These are phyloP conservation scores for Didymella keratinophila DNA, from an alignment of 2,329 filamentous ascomycete species.

Conservation along the genomic window DNA sequence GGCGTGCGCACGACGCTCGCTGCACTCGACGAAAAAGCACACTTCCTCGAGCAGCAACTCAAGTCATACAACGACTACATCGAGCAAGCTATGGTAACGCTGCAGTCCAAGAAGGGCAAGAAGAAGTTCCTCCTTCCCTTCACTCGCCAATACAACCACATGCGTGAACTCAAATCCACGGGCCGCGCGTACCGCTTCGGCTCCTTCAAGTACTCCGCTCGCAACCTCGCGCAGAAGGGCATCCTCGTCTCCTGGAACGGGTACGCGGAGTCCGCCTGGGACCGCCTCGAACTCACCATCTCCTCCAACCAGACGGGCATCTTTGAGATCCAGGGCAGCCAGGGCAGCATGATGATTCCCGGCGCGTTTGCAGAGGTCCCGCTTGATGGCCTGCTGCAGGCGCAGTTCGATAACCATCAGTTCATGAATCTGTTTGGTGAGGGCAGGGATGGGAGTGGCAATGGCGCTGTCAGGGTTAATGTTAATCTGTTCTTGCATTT, in stretches of 20 bases:
- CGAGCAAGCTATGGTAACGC: slow-evolving; percentile 95
- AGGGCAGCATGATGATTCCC: slow-evolving; percentile 93
- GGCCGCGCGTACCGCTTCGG: slow-evolving; percentile 97
- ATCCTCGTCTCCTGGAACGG: slow-evolving; percentile 92
- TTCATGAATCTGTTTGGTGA: slow-evolving; percentile 86
- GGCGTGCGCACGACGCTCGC: slow-evolving; percentile 77
- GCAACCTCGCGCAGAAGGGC: slow-evolving; percentile 88
- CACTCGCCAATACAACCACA: slow-evolving; percentile 98
- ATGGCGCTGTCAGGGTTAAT: slow-evolving; percentile 75
- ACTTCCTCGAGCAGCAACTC: slow-evolving; percentile 91
- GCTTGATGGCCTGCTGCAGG: slow-evolving; percentile 92
- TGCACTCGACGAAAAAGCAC: slow-evolving; percentile 84
- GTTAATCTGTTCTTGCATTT: slow-evolving; percentile 96
- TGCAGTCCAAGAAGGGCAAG: slow-evolving; percentile 96
- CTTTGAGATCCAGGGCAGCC: slow-evolving; percentile 89
- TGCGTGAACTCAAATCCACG: slow-evolving; percentile 89
- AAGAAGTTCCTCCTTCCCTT: slow-evolving; percentile 95
- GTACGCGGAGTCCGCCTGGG: slow-evolving; percentile 82
- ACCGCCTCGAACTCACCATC: slow-evolving; percentile 92
- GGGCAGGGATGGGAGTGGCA: slow-evolving; percentile 29
- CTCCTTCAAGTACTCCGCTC: slow-evolving; percentile 95
- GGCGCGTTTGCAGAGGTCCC: slow-evolving; percentile 88
- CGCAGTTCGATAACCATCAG: slow-evolving; percentile 96
- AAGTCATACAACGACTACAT: slow-evolving; percentile 99
- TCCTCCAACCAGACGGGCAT: slow-evolving; percentile 92